A percentile compares a stretch with the other conserved stretches of the same genome.
Conservation (phyloP, 1,284 basidiomycete genomes). For the Limonomyces culmigenus region DNA sequence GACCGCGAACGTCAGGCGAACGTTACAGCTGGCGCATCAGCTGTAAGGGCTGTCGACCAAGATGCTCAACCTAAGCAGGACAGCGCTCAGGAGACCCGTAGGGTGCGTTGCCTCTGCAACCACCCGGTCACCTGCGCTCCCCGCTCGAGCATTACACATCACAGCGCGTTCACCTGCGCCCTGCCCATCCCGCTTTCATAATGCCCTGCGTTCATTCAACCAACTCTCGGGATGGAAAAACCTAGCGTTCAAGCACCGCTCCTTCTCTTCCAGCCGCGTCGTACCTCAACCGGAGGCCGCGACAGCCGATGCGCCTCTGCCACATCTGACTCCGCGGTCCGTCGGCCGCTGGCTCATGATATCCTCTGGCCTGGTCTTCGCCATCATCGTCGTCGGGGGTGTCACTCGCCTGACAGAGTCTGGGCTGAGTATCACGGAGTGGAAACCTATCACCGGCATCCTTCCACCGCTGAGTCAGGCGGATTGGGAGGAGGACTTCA, state of each 20-base stretch:
- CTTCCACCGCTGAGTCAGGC: slow-evolving; percentile 64
- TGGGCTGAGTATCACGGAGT: slow-evolving; percentile 95
- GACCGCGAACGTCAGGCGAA: too few species aligned
- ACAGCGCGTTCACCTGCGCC: too few species aligned
- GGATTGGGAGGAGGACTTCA: slow-evolving; percentile 85
- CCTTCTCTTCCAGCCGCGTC: slow-evolving; percentile 27
- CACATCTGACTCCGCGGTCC: slow-evolving; percentile 51
- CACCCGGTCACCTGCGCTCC: too few species aligned
- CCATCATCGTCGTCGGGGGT: slow-evolving; percentile 90
- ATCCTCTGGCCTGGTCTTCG: slow-evolving; percentile 76
- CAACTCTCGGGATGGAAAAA: slow-evolving; percentile 4
- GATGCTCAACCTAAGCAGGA: too few species aligned
- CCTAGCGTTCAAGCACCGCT: slow-evolving; percentile 22
- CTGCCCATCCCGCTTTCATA: too few species aligned
- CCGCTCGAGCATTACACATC: too few species aligned
- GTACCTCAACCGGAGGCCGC: too few species aligned
- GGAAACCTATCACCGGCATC: slow-evolving; percentile 87
- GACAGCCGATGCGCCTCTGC: slow-evolving; percentile 19
- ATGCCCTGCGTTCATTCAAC: slow-evolving; percentile 1
- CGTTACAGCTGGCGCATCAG: too few species aligned
- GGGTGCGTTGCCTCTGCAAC: too few species aligned
- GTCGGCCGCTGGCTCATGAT: slow-evolving; percentile 75
- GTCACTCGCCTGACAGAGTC: slow-evolving; percentile 96
- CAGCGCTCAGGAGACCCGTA: too few species aligned
- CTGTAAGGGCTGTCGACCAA: too few species aligned